Percentiles rank a stretch among this genome's conserved stretches.
phyloP scores from a whole-genome alignment of 2,329 filamentous ascomycete genomes.

The Emmonsia crescens region DNA sequence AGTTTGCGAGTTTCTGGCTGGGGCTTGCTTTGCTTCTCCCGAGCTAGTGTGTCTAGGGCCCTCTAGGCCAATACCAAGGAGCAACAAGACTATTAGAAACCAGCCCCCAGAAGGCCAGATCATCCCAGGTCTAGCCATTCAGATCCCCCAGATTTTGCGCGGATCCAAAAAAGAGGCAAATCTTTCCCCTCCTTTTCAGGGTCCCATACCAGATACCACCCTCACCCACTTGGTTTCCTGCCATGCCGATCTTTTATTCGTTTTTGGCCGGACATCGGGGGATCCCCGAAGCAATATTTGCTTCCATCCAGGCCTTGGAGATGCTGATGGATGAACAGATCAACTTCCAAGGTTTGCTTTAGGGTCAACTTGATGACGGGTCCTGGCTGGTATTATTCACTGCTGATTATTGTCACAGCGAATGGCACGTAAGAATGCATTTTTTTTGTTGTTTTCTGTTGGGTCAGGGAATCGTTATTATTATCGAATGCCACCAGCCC shows the following conservation, averaged over 20 bases:
- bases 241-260: neutral
- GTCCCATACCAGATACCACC: neutral
- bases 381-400: neutral
- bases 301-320: neutral
- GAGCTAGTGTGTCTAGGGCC: neutral
- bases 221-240: neutral
- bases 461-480: neutral
- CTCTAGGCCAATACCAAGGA: neutral
- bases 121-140: neutral
- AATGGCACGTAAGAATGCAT: neutral
- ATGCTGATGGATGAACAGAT: neutral
- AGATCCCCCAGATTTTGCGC: neutral
- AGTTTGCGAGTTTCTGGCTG: neutral
- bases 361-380: neutral
- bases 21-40: neutral
- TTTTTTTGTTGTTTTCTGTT: neutral
- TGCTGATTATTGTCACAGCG: neutral
- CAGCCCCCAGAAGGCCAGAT: neutral
- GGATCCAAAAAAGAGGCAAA: neutral
- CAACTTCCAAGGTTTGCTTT: neutral
- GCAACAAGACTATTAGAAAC: neutral
- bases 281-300: no score
- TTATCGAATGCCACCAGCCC: neutral
- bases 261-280: neutral
- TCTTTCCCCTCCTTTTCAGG: neutral